Percentiles rank a stretch among this genome's conserved stretches.
phyloP scores from a whole-genome alignment of 2,329 filamentous ascomycete genomes.

The Fusarium abutilonis region DNA sequence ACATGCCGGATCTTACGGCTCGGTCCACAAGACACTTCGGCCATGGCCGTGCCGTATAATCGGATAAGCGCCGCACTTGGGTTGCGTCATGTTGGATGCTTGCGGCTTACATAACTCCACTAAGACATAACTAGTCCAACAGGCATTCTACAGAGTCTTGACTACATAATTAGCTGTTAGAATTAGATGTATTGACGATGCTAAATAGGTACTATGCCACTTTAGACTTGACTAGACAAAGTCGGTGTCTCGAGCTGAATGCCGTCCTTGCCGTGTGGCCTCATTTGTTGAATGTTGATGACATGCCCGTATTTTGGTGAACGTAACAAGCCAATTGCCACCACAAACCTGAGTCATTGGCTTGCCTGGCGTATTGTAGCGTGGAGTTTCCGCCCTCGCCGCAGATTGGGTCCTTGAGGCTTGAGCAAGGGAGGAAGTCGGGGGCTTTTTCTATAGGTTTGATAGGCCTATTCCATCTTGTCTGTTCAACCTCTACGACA shows the following conservation, averaged over 20 bases:
- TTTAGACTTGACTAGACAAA: background rate
- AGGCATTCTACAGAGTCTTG: too few species aligned
- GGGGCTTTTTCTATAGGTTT: too few species aligned
- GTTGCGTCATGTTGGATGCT: slow-evolving; percentile 17
- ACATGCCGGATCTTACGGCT: slow-evolving; percentile 37
- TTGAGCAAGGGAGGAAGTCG: too few species aligned
- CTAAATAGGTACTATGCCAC: too few species aligned
- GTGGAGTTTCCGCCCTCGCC: background rate
- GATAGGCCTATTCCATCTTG: too few species aligned
- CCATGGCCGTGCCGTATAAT: slow-evolving; percentile 24
- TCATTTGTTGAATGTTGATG: background rate
- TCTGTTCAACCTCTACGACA: too few species aligned
- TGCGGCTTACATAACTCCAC: slow-evolving; percentile 12
- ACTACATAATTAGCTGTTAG: background rate
- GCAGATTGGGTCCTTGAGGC: too few species aligned
- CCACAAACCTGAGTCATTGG: background rate
- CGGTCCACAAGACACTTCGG: slow-evolving; percentile 25
- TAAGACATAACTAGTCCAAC: background rate
- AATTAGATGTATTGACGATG: background rate
- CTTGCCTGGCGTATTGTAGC: background rate
- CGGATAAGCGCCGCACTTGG: slow-evolving; percentile 33
- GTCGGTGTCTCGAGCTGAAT: background rate
- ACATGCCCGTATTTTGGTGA: background rate
- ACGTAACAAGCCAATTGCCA: background rate
- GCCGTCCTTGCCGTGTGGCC: slow-evolving; percentile 23